These are phyloP conservation scores for Naganishia sp. DNA, from an alignment of 1,284 basidiomycete genomes.

Conservation along the genomic window DNA sequence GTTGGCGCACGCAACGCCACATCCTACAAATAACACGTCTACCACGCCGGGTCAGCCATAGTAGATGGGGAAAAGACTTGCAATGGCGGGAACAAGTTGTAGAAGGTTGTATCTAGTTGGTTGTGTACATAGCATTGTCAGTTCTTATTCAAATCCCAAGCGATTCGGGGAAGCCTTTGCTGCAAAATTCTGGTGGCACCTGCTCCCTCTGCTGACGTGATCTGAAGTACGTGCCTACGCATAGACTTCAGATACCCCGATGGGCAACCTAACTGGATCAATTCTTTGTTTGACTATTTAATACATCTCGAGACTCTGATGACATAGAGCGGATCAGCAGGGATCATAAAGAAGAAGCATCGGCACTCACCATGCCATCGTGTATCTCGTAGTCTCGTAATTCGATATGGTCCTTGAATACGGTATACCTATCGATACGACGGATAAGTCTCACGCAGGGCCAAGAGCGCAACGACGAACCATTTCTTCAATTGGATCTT, in stretches of 20 bases:
- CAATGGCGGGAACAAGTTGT: too few species aligned
- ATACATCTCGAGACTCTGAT: conserved; percentile 81
- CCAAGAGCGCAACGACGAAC: conserved; percentile 57
- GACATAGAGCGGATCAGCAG: not conserved
- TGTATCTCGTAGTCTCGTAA: conserved; percentile 91
- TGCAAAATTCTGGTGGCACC: too few species aligned
- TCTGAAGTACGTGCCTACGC: too few species aligned
- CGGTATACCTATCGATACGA: conserved; percentile 69
- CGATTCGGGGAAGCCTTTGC: too few species aligned
- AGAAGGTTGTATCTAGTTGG: too few species aligned
- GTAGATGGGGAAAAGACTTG: too few species aligned
- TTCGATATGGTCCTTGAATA: conserved; percentile 92
- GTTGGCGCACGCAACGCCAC: conserved; percentile 5
- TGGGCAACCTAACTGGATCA: too few species aligned
- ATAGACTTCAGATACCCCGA: too few species aligned
- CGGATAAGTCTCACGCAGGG: not conserved
- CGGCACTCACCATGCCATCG: conserved; percentile 70
- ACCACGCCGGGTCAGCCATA: not conserved
- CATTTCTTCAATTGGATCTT: conserved; percentile 98
- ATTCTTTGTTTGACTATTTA: conserved; percentile 49
- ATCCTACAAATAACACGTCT: not conserved
- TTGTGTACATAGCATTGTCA: too few species aligned
- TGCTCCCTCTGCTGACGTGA: too few species aligned
- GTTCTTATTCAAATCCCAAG: too few species aligned
- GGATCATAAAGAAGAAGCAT: not conserved